Evolutionary conservation across 768 basidiomycete genomes (phyloP), one percentile per base, ranked within the genome.

Genomic region (Rhodotorula sphaerocarpa): DNA sequence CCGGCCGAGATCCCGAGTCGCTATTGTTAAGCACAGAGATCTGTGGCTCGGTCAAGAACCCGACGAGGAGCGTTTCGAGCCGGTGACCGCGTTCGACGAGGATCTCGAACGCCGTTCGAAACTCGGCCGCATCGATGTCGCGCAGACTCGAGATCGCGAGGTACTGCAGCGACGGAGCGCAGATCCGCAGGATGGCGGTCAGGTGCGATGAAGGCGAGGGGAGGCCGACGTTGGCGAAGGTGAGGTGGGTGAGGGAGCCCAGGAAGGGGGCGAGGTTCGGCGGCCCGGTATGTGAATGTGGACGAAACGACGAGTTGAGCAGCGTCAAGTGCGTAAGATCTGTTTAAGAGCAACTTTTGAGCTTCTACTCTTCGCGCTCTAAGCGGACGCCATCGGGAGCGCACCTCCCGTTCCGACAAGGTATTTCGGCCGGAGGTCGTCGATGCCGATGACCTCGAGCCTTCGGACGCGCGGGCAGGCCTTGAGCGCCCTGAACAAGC

Each of bases 211-310:
- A 55, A 21, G 65, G 65, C 0, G 47, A 23, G 5, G 65, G 65
- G 18, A 66, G 48, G 25, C 65, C 65, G 57, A 66, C 52, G 53
- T 66, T 66, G 3, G 65, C 57, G n/a, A 66, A 42, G 16, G 60
- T 61, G 12, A 66, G 57, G 48, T 50, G 46, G 18, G 43, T 47
- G 28, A 66, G 25, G 23, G 41, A n/a, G 28, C 42, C 14, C 18
- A 59, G 46, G 57, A 62, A 62, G 6, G 54, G 10, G 11, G 34
- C 15, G 25, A 66, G 61, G 21, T 44, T 41, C 16, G 65, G 61
- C 1, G 65, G 61, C 4, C 34, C 28, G n/a, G 54, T 44, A 36
- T 36, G 60, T n/a, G 65, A 39, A 48, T 66, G 47, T 34, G 60
- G 43, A 16, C 54, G 51, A 44, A 66, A 66, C 10, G 65, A 62